Evolutionary conservation across 2,329 filamentous ascomycete genomes (phyloP).

Genomic region (Phaeoacremonium minimum): DNA sequence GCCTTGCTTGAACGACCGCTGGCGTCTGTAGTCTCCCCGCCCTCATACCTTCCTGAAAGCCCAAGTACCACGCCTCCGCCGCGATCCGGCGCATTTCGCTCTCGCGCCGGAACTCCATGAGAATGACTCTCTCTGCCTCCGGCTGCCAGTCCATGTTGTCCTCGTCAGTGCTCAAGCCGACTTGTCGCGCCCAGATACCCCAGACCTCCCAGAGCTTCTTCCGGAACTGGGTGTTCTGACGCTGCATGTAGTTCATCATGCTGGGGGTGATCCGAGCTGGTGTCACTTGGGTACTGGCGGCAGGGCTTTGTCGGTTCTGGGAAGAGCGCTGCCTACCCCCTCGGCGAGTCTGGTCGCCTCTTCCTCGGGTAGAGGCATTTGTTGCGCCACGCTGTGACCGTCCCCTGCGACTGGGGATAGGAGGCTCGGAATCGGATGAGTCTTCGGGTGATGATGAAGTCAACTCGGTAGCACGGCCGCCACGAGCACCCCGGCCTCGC

Average conservation of each 20-base stretch:
- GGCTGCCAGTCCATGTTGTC: slow-evolving; percentile 21
- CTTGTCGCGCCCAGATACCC: slow-evolving; percentile 12
- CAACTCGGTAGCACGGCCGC: too few species aligned
- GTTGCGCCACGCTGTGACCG: too few species aligned
- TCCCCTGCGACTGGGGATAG: too few species aligned
- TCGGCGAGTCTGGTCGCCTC: too few species aligned
- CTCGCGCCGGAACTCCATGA: slow-evolving; percentile 5
- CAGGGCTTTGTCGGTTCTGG: not conserved
- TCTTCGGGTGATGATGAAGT: too few species aligned
- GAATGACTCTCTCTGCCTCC: slow-evolving; percentile 13
- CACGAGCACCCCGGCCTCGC: too few species aligned
- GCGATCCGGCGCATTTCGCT: slow-evolving; percentile 3
- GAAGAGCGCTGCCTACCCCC: not conserved
- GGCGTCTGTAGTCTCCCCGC: too few species aligned
- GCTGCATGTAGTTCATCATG: slow-evolving; percentile 5
- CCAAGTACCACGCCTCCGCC: slow-evolving; percentile 3
- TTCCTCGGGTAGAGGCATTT: too few species aligned
- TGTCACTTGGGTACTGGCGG: slow-evolving; percentile 5
- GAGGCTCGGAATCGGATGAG: too few species aligned
- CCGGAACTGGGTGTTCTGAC: slow-evolving; percentile 2
- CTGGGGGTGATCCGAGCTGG: slow-evolving; percentile 5
- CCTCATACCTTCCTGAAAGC: not conserved
- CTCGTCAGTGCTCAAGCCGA: slow-evolving; percentile 13
- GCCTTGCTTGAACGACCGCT: too few species aligned
- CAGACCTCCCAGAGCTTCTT: slow-evolving; percentile 4